Evolutionary conservation across 306 rosid genomes (phyloP), one percentile per base, ranked within the genome.

Genomic region (Quillaja saponaria): DNA sequence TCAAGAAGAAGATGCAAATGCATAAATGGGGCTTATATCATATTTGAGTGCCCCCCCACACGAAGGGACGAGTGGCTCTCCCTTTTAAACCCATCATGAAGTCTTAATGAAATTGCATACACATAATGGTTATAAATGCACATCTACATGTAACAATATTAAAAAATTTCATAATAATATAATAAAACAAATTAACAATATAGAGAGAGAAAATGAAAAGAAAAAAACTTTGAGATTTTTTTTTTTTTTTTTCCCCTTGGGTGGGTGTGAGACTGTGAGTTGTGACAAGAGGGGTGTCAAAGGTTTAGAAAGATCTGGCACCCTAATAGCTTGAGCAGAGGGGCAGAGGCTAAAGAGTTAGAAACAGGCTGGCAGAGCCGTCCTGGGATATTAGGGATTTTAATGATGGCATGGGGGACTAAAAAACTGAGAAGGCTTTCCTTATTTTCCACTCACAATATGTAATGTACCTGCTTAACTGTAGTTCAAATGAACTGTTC

Each of bases 41-140:
- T 63, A 17, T 25, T 35, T 51, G 71, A 40, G 51, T 64, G 47
- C 76, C 37, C 62, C 80, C 78, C 80, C 78, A 64, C 86, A 76
- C 86, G 82, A 74, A 73, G 54, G 86, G 77, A 76, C 86, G 82
- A 74, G 69, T 58, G 86, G 77, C 73, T 68, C 69, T 48, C 0
- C 34, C 59, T 71, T 71, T 21, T 63, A 5, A 69, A 52, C 18
- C 45, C 58, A 3, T 57, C 25, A 63, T 67, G 59, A n/a, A 66
- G 47, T 38, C 61, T 56, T 61, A 13, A 54, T 60, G 56, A 66
- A 55, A 31, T 55, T 68, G 58, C 61, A 16, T 63, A 46, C 40
- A 53, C 34, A 9, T 55, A 35, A 37, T 55, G 48, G n/a, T n/a
- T n/a, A n/a, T 62, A 45, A 46, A 67, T 68, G 66, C 55, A 59